Conservation (phyloP, 2,329 filamentous ascomycete genomes). For the Scortechinia acanthostroma region DNA sequence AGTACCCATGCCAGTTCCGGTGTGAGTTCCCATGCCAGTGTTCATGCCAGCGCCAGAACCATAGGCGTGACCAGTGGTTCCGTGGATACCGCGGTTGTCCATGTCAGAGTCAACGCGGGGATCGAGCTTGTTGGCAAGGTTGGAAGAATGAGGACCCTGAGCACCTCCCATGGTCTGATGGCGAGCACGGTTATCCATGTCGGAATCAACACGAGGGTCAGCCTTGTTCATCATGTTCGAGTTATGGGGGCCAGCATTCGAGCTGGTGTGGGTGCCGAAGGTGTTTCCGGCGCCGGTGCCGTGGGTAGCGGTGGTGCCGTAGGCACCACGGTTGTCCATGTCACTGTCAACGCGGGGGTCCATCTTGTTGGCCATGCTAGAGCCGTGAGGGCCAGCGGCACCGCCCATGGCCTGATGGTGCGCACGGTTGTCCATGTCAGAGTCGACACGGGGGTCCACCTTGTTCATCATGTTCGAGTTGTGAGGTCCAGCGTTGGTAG, state of each 20-base stretch:
- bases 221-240: conserved; percentile 43
- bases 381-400: conserved; percentile 15
- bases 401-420: conserved; percentile 5
- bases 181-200: conserved; percentile 37
- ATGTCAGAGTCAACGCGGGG: conserved; percentile 3
- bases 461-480: conserved; percentile 34
- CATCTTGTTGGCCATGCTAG: conserved; percentile 15
- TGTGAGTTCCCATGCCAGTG: conserved; percentile 10
- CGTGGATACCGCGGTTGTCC: conserved; percentile 7
- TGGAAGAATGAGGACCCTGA: not conserved
- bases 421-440: not conserved
- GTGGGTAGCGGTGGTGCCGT: conserved; percentile 12
- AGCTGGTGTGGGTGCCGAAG: conserved; percentile 20
- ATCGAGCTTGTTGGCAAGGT: not conserved
- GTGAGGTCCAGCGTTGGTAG: conserved; percentile 33
- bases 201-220: conserved; percentile 45
- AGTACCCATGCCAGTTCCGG: conserved; percentile 12
- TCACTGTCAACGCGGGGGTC: conserved; percentile 23
- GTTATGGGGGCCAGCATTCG: conserved; percentile 36
- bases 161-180: conserved; percentile 6
- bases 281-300: conserved; percentile 7
- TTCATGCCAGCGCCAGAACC: not conserved
- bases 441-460: conserved; percentile 29
- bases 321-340: conserved; percentile 17
- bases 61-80: not conserved